phyloP scores from a whole-genome alignment of 108 stramenopile genomes.

The Cyclostephanos invisitatus region DNA sequence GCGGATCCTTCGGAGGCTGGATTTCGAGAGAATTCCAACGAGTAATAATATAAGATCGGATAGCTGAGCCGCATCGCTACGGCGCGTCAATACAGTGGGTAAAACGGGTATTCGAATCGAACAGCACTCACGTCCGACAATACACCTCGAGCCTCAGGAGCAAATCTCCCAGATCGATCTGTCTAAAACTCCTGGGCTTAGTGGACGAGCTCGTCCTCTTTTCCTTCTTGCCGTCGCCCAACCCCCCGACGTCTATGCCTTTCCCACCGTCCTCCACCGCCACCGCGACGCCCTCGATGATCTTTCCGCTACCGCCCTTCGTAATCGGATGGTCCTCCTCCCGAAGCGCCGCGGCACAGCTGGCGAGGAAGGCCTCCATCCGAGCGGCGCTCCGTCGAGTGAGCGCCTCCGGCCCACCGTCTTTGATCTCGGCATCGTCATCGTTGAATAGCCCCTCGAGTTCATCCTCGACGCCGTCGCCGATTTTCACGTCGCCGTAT shows the following conservation, averaged over 20 bases:
- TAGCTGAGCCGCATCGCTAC: not conserved
- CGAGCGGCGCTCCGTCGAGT: slow-evolving; percentile 61
- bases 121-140: slow-evolving; percentile 57
- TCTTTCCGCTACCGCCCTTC: not conserved
- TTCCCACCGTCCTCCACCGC: not conserved
- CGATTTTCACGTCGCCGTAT: slow-evolving; percentile 30
- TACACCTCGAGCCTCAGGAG: slow-evolving; percentile 73
- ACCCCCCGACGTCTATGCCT: not conserved
- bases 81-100: not conserved
- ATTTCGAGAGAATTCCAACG: not conserved
- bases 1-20: slow-evolving; percentile 41
- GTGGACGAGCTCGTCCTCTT: slow-evolving; percentile 13
- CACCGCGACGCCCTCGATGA: not conserved
- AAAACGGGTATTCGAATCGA: slow-evolving; percentile 7
- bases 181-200: slow-evolving; percentile 39
- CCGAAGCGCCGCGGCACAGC: slow-evolving; percentile 60
- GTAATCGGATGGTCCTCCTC: slow-evolving; percentile 21
- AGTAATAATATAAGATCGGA: not conserved
- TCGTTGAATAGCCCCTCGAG: slow-evolving; percentile 46
- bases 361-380: slow-evolving; percentile 82
- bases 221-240: slow-evolving; percentile 1
- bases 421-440: slow-evolving; percentile 43
- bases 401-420: slow-evolving; percentile 40
- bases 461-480: slow-evolving; percentile 10
- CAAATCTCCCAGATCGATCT: slow-evolving; percentile 66